A percentile compares a stretch with the other conserved stretches of the same genome.
Conservation (phyloP, 352 stramenopile species). For the Bremia lactucae region DNA sequence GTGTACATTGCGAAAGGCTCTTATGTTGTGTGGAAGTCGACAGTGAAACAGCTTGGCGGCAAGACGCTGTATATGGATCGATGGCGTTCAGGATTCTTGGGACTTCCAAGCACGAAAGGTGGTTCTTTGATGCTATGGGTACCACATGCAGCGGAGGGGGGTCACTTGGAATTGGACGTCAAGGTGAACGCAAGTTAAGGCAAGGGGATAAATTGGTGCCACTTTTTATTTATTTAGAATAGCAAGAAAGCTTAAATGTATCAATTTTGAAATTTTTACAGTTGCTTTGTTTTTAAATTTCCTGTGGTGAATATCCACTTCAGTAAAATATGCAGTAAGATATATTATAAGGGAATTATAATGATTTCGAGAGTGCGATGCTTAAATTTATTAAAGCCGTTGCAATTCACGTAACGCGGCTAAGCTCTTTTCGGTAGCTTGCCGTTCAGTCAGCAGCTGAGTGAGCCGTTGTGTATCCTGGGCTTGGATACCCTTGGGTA, state of each 20-base stretch:
- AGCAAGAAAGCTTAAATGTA: too few relatives aligned
- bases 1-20: constrained; percentile 26
- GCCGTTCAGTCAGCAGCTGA: constrained; percentile 46
- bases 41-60: constrained; percentile 19
- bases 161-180: constrained; percentile 35
- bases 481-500: constrained; percentile 49
- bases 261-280: too few relatives aligned
- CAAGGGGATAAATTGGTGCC: too few relatives aligned
- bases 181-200: constrained; percentile 33
- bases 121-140: constrained; percentile 60
- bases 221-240: too few relatives aligned
- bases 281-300: too few relatives aligned
- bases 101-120: constrained; percentile 38
- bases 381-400: constrained; percentile 30
- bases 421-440: constrained; percentile 42
- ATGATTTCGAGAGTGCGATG: too few relatives aligned
- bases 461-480: constrained; percentile 48
- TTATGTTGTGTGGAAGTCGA: constrained; percentile 28
- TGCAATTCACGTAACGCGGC: constrained; percentile 44
- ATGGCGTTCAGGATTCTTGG: constrained; percentile 40
- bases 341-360: too few relatives aligned
- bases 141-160: constrained; percentile 24
- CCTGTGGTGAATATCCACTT: background rate
- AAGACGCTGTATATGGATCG: constrained; percentile 66
- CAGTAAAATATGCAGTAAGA: too few relatives aligned